Evolutionary conservation across 1,284 basidiomycete species (phyloP), one percentile per base, ranked within the genome.

Genomic region (Pascua sp.): DNA sequence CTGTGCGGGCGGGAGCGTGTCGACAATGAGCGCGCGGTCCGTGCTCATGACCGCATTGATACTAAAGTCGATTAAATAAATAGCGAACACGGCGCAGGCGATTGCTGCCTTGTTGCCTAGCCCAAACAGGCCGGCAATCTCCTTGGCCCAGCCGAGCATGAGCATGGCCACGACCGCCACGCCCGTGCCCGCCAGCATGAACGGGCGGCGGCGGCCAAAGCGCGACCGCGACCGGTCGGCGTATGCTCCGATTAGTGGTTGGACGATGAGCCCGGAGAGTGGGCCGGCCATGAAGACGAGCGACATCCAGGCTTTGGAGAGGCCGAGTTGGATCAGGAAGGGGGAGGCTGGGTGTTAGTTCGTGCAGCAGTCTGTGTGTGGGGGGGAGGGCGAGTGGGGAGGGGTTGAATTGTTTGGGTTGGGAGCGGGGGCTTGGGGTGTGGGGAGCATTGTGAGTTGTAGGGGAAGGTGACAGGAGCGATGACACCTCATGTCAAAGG

Each of bases 251-350:
- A 98, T 89, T 49, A 96, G 73, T 0, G 95, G 95, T 72, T 98
- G 95, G 64, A 95, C 88, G 46, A 98, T 80, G 13, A 98, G 82
- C 2, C 95, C 95, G 0, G 89, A 90, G 3, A 98, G 77, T 0
- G 95, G 95, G 0, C 93, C 95, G 0, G 95, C 95, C 39, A 98
- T 82, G 78, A 98, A 96, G 15, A 98, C 94, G 36, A 91, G 81
- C 5, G 92, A 88, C 81, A 95, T 92, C 59, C 82, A 82, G 11
- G 90, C 86, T 77, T 94, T 95, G 15, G 87, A 86, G 15, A 97
- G 80, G 5, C 95, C 94, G 0, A 98, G 84, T 0, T 90, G 90
- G 51, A 96, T 81, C 1, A 98, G 82, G 76, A 95, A 98, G 0
- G 94, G 94, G 0, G 92, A 90, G n/a, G 88, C 90, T 78, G 59